A percentile compares a stretch with the other conserved stretches of the same genome.
These are phyloP conservation scores for Annulohypoxylon maeteangense DNA, from an alignment of 495 filamentous ascomycete species.

Conservation along the genomic window DNA sequence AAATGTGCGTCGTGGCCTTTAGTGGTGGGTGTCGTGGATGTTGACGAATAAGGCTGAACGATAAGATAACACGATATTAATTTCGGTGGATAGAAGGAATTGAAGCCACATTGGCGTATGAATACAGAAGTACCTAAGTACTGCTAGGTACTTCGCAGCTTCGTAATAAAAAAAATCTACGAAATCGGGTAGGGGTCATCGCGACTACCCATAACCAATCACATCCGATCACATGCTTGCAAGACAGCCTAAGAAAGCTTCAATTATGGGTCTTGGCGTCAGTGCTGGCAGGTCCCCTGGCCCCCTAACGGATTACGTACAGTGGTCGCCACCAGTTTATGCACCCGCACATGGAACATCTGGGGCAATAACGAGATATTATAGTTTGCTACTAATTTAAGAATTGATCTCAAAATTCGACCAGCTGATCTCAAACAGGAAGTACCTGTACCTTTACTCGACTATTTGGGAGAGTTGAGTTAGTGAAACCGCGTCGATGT, in stretches of 20 bases:
- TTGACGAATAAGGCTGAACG: conserved; percentile 29
- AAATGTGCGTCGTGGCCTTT: conserved; percentile 38
- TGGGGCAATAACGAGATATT: background rate
- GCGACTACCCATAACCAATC: conserved; percentile 10
- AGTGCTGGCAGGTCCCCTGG: background rate
- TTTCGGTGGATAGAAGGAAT: background rate
- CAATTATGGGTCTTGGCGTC: conserved; percentile 22
- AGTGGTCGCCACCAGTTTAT: background rate
- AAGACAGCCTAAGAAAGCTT: conserved; percentile 22
- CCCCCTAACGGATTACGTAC: background rate
- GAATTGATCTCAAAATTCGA: background rate
- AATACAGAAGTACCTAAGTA: background rate
- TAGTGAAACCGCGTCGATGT: background rate
- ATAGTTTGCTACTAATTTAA: conserved; percentile 2
- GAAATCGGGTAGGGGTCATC: background rate
- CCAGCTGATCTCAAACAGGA: background rate
- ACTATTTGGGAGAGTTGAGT: background rate
- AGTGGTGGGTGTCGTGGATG: conserved; percentile 24
- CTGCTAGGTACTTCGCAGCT: conserved; percentile 14
- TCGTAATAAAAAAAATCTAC: background rate
- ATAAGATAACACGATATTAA: conserved; percentile 12
- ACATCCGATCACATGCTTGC: conserved; percentile 6
- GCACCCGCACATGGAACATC: background rate
- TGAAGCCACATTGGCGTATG: conserved; percentile 17
- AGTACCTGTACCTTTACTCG: background rate